Percentiles rank a stretch among this genome's conserved stretches.
Evolutionary conservation across 1,284 basidiomycete genomes (phyloP).

Genomic region (Psilocybe mexicana): DNA sequence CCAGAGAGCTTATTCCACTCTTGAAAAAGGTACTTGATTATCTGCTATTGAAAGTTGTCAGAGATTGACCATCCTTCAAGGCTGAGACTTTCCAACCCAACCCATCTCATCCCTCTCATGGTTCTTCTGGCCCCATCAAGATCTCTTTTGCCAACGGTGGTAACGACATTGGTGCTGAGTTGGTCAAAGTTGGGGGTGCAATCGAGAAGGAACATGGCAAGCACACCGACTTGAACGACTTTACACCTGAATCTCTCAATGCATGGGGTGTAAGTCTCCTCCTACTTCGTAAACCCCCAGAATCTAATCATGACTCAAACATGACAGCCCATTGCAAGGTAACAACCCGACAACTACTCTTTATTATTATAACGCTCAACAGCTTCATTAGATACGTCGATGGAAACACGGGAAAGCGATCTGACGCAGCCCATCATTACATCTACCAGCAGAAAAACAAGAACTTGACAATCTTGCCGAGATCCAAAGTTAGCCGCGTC

Average conservation of each 20-base stretch:
- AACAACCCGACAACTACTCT: not conserved
- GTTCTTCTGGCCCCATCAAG: slow-evolving; percentile 53
- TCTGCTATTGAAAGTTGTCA: not conserved
- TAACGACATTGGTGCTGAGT: slow-evolving; percentile 44
- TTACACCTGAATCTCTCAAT: slow-evolving; percentile 23
- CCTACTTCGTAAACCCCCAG: not conserved
- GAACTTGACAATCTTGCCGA: slow-evolving; percentile 42
- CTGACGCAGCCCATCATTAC: slow-evolving; percentile 57
- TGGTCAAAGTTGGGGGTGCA: slow-evolving; percentile 41
- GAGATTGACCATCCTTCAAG: slow-evolving; percentile 30
- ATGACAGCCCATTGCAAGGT: slow-evolving; percentile 10
- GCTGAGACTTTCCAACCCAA: slow-evolving; percentile 50
- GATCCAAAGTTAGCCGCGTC: slow-evolving; percentile 45
- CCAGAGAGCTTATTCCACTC: slow-evolving; percentile 49
- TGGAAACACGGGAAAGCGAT: slow-evolving; percentile 51
- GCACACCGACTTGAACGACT: slow-evolving; percentile 47
- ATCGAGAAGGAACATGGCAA: slow-evolving; percentile 45
- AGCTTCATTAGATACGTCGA: slow-evolving; percentile 46
- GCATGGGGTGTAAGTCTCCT: slow-evolving; percentile 10
- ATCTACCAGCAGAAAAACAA: slow-evolving; percentile 50
- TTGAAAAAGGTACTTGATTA: slow-evolving; percentile 45
- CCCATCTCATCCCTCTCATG: slow-evolving; percentile 42
- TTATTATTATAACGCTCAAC: not conserved
- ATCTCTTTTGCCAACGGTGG: slow-evolving; percentile 42
- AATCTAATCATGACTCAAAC: not conserved